Conservation (phyloP, 225 moss, liverwort and hornwort genomes). For the Neckera pumila region DNA sequence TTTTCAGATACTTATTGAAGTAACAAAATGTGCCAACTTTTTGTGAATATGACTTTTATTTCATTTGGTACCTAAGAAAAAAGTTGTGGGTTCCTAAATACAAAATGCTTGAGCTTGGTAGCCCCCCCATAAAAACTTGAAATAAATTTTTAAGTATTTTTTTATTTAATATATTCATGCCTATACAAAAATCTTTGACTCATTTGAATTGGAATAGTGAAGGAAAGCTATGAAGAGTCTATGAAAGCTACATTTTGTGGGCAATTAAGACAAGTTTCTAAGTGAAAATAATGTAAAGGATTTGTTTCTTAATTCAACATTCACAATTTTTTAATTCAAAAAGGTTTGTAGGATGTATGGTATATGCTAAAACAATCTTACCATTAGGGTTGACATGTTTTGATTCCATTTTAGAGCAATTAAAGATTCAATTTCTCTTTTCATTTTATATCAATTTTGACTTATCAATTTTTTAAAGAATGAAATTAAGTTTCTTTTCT, state of each 20-base stretch:
- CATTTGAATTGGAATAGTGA: background rate
- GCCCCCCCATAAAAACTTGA: background rate
- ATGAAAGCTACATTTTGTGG: background rate
- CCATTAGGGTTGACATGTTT: background rate
- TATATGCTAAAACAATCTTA: background rate
- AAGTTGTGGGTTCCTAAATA: fast-evolving
- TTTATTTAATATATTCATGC: too few species aligned
- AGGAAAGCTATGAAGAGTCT: background rate
- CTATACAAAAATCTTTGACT: too few species aligned
- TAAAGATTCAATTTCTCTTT: background rate
- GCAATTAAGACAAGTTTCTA: background rate
- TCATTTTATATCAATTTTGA: background rate
- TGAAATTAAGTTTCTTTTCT: background rate
- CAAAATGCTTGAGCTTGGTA: too few species aligned
- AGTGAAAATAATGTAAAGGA: fast-evolving
- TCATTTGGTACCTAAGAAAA: fast-evolving
- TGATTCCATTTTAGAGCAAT: background rate
- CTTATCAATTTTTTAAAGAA: background rate
- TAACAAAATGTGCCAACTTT: background rate
- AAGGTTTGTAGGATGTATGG: background rate
- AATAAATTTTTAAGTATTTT: background rate
- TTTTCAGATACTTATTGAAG: background rate
- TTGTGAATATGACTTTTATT: background rate
- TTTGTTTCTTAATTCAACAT: background rate
- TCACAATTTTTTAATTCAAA: background rate